phyloP scores from a whole-genome alignment of 148 eudicot genomes.

The Rhododendron ovatum region DNA sequence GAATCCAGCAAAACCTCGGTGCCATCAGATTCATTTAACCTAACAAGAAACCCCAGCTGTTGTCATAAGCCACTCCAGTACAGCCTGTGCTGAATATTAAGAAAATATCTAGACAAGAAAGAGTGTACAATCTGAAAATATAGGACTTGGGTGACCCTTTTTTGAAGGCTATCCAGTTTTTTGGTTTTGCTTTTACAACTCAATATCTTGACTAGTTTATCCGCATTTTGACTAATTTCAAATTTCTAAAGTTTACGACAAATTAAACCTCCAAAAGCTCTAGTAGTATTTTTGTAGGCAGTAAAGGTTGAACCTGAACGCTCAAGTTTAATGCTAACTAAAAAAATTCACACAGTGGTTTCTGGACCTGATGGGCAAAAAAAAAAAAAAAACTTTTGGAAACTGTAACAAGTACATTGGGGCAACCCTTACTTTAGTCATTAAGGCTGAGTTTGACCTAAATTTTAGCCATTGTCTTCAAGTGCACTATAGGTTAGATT shows the following conservation, averaged over 20 bases:
- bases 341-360: neutral
- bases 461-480: neutral
- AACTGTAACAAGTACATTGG: neutral
- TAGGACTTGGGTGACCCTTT: neutral
- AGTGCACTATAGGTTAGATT: neutral
- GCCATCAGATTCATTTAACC: neutral
- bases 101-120: neutral
- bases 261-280: neutral
- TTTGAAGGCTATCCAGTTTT: neutral
- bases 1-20: neutral
- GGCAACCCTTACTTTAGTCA: neutral
- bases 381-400: neutral
- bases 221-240: neutral
- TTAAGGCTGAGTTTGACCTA: neutral
- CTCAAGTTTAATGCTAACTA: neutral
- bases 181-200: neutral
- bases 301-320: neutral
- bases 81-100: neutral
- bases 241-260: neutral
- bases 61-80: neutral
- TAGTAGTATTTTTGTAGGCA: neutral
- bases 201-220: neutral
- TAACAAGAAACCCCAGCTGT: neutral
- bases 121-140: neutral
- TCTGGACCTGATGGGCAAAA: neutral